Base-by-base conservation (phyloP, 371 early-diverging fungal species). In the Smittium culicis region DNA sequence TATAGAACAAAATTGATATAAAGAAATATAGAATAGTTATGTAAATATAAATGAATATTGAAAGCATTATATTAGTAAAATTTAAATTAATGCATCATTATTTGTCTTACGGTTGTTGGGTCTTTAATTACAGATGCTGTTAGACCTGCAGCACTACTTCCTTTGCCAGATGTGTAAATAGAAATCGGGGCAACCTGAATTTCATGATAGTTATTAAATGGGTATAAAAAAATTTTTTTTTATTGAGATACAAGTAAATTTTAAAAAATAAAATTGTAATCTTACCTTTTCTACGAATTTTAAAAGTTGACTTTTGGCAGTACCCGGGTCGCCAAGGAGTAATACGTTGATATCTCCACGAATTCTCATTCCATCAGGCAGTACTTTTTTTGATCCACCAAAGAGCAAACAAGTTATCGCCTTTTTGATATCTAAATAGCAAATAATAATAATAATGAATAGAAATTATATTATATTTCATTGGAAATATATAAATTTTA, bases 301-400 rank as follows among this genome's bases (percentile, higher is more conserved):
- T 34, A 99, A 83, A 71, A 99, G 79, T 79, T 99, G 99, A 24
- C 90, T 90, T 79, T 99, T 99, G 66, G 99, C 99, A 34, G 98
- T 95, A 71, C 99, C 99, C 1, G 99, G 99, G 82, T 99, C 99
- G 74, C 97, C 99, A n/a, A 99, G 79, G 70, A 99, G 81, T 34
- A 99, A 81, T 28, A 99, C 97, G 79, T 98, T 99, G 70, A 99
- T 96, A 75, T 99, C 99, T 68, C 99, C 99, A 78, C 99, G 83
- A 45, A 99, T 79, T 54, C 88, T 83, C 88, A 99, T 93, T 54
- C 96, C 94, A 75, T 99, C 99, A 0, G 96, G 95, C 25, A 98
- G 80, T 0, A 88, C 76, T 74, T 96, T 94, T 73, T 90, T 90
- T 24, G 98, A 96, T 24, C 99, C 99, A 68, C 99, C 96, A 79